phyloP scores from a whole-genome alignment of 163 green algal genomes.

The Chloromonas sp. region DNA sequence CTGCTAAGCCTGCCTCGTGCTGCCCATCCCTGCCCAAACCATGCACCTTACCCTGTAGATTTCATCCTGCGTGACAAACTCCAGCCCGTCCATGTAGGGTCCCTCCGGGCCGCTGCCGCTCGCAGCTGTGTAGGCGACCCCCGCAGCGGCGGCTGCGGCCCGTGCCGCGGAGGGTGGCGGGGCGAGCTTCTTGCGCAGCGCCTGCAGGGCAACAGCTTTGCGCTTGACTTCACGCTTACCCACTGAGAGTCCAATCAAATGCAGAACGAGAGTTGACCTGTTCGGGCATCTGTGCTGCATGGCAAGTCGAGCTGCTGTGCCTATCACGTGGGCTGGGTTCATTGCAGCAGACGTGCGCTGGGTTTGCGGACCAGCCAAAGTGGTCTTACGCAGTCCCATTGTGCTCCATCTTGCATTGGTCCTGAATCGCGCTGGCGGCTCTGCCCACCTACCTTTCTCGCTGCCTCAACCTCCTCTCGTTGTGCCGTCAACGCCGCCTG shows the following conservation, averaged over 20 bases:
- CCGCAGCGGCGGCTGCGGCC: slow-evolving; percentile 16
- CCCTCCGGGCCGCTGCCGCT: background rate
- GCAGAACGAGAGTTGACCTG: too few species aligned
- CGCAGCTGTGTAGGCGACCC: background rate
- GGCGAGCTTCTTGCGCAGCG: slow-evolving; percentile 56
- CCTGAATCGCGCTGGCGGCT: too few species aligned
- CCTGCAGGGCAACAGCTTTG: slow-evolving; percentile 22
- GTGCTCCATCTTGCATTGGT: too few species aligned
- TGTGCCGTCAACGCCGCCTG: slow-evolving; percentile 25
- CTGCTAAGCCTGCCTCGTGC: too few species aligned
- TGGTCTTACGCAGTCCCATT: too few species aligned
- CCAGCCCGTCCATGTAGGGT: slow-evolving; percentile 35
- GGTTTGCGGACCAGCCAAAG: too few species aligned
- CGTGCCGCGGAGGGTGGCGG: slow-evolving; percentile 37
- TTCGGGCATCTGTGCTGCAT: too few species aligned
- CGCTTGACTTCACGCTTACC: background rate
- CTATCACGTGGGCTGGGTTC: too few species aligned
- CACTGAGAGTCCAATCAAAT: background rate
- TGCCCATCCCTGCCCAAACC: too few species aligned
- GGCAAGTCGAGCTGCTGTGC: too few species aligned
- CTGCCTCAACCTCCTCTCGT: slow-evolving; percentile 48
- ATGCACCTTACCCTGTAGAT: slow-evolving; percentile 57
- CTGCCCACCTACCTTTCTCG: slow-evolving; percentile 51
- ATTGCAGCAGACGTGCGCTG: too few species aligned
- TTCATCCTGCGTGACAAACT: slow-evolving; percentile 60